Base-by-base conservation (phyloP, 306 rosid genomes). In the Acacia acuminata region DNA sequence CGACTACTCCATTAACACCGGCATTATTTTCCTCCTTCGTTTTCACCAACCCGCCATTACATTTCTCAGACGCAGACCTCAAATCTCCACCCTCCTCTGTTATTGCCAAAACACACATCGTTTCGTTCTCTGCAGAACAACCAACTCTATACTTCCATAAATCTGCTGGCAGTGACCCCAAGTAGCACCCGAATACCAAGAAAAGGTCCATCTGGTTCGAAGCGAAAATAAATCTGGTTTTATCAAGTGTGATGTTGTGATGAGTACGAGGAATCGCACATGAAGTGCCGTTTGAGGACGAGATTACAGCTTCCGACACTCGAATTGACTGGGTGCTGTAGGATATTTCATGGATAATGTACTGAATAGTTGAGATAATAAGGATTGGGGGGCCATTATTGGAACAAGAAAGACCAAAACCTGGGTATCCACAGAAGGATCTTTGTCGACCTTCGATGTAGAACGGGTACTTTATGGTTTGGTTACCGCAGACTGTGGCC, bases 341-440 rank as follows among this genome's bases (percentile, higher is more conserved):
- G 45, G 30, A 82, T 69, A 91, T 93, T 4, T 79, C 13, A 50
- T 53, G 77, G 36, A 93, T 34, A 32, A 6, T 40, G 82, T 87
- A 82, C 0, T 32, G 9, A 43, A 53, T 53, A 4, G 56, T 71
- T 3, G 78, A 58, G 36, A 93, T 45, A 8, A 67, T 82, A 43
- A 93, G 83, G 56, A 81, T n/a, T 34, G 92, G 88, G 61, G 51
- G 36, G 53, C 71, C 88, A 24, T 73, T 27, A 2, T 3, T 20
- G 22, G 24, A 13, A 78, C 97, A 93, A 24, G 82, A 32, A 71
- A 93, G 15, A 0, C 15, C 44, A n/a, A 93, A 93, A 75, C 94
- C 90, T 2, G 91, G 93, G 77, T 50, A 88, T 1, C 97, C 97
- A 19, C 96, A 88, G 22, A 47, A 87, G n/a, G 81, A 0, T 24